A percentile compares a stretch with the other conserved stretches of the same genome.
phyloP scores from a whole-genome alignment of 2,329 filamentous ascomycete genomes.

The Venturia asperata region DNA sequence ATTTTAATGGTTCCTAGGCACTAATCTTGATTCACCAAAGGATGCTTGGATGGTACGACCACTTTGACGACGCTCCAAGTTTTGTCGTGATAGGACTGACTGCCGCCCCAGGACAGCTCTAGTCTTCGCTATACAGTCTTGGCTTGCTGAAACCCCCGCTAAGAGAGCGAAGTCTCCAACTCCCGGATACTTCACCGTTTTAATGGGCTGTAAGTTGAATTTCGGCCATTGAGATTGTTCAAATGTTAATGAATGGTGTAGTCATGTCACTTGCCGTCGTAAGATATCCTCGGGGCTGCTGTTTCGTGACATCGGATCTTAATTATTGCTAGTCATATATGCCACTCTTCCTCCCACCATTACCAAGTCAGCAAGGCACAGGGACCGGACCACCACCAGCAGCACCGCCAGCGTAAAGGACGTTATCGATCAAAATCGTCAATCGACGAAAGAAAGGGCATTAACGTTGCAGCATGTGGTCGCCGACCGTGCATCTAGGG shows the following conservation, averaged over 20 bases:
- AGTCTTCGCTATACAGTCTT: slow-evolving; percentile 66
- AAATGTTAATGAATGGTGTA: slow-evolving; percentile 20
- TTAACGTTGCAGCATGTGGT: not conserved
- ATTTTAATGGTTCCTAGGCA: slow-evolving; percentile 10
- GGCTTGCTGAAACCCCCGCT: slow-evolving; percentile 68
- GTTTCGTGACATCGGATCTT: slow-evolving; percentile 14
- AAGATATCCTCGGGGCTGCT: slow-evolving; percentile 24
- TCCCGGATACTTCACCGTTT: slow-evolving; percentile 66
- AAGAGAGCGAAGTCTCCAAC: slow-evolving; percentile 57
- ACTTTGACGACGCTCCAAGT: not conserved
- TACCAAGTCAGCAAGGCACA: slow-evolving; percentile 33
- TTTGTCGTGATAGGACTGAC: slow-evolving; percentile 20
- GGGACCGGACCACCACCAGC: slow-evolving; percentile 45
- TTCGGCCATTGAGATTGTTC: not conserved
- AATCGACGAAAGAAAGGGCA: not conserved
- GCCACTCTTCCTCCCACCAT: slow-evolving; percentile 57
- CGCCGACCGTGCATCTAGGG: not conserved
- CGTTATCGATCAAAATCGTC: not conserved
- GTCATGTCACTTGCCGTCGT: slow-evolving; percentile 42
- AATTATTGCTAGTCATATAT: slow-evolving; percentile 48
- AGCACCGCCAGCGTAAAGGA: slow-evolving; percentile 34
- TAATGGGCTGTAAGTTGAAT: slow-evolving; percentile 63
- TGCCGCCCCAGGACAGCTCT: slow-evolving; percentile 56
- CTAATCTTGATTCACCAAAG: slow-evolving; percentile 33
- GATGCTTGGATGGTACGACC: slow-evolving; percentile 55